Evolutionary conservation across 169 alveolate genomes (phyloP), one percentile per base, ranked within the genome.

Genomic region (Eimeria necatrix): DNA sequence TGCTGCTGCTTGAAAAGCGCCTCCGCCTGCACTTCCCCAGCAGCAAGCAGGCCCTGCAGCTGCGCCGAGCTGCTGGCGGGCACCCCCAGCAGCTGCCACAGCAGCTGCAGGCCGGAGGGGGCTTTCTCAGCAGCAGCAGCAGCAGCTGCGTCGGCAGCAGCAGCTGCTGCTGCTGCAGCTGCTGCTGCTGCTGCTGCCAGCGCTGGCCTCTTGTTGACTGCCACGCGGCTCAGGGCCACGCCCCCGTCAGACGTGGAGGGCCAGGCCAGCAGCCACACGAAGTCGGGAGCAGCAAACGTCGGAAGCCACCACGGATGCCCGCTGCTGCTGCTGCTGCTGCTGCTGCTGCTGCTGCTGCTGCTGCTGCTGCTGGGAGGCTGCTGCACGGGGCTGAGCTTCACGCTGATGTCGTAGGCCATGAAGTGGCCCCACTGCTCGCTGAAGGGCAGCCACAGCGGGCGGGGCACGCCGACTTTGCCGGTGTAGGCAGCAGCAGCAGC

Each of bases 231-330:
- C 4, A 49, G 73, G 32, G 49, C 41, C 20, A 80, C 22, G 12
- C 89, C 89, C 89, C 71, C 46, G 14, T 20, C 70, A 6, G 71
- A 49, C 71, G 46, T 12, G 0, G 68, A 80, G 52, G 89, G 89
- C 89, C 89, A 80, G 51, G 89, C 46, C 48, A 80, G n/a, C 64
- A 80, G 89, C 89, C 89, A 80, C 49, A 80, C 71, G n/a, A 80
- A 80, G 71, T 80, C 48, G 6, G 89, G 89, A 10, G 70, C 89
- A 52, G 89, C 71, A 24, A 20, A 24, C 9, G 61, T 49, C 26
- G 89, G 89, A 41, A 80, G 71, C 89, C 71, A 51, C 51, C 7
- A 49, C 4, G 89, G 89, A 6, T 49, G 20, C 51, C 18, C 1
- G n/a, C 89, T 18, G 61, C 61, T 46, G 64, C 87, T 76, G 86